phyloP scores from a whole-genome alignment of 148 eudicot species.

The Rhododendron griersonianum region DNA sequence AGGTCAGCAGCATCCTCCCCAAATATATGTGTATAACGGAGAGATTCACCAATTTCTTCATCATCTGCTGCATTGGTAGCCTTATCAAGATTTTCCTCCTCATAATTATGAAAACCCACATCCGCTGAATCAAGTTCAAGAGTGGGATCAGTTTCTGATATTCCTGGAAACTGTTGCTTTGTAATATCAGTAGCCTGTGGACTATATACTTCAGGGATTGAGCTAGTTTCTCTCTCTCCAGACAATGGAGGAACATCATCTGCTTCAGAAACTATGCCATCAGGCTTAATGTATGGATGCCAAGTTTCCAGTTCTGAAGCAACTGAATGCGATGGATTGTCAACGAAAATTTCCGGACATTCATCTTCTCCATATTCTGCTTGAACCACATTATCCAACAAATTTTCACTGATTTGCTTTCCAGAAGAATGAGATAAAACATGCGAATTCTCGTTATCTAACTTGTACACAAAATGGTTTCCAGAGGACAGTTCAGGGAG shows the following conservation, averaged over 20 bases:
- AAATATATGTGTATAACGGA: neutral
- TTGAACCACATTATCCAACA: slow-evolving; percentile 16
- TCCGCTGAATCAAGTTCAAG: slow-evolving; percentile 22
- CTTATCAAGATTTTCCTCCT: slow-evolving; percentile 16
- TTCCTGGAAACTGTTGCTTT: slow-evolving; percentile 24
- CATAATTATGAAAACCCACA: slow-evolving; percentile 10
- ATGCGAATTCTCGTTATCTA: slow-evolving; percentile 24
- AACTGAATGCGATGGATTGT: slow-evolving; percentile 14
- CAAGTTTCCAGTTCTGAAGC: slow-evolving; percentile 24
- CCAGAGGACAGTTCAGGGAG: slow-evolving; percentile 19
- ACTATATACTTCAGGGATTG: slow-evolving; percentile 7
- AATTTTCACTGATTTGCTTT: slow-evolving; percentile 11
- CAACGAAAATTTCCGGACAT: slow-evolving; percentile 11
- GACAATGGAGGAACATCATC: slow-evolving; percentile 13
- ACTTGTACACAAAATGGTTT: slow-evolving; percentile 20
- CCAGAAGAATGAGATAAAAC: slow-evolving; percentile 23
- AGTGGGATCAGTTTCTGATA: slow-evolving; percentile 15
- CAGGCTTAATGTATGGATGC: slow-evolving; percentile 16
- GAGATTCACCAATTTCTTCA: slow-evolving; percentile 12
- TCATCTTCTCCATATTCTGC: slow-evolving; percentile 18
- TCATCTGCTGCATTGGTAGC: slow-evolving; percentile 10
- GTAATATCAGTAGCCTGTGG: slow-evolving; percentile 10
- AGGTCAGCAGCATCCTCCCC: slow-evolving; percentile 15
- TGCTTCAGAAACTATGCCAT: slow-evolving; percentile 17
- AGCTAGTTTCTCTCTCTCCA: slow-evolving; percentile 22